Base-by-base conservation (phyloP, 108 stramenopile genomes). In the Hondaea fermentalgiana region DNA sequence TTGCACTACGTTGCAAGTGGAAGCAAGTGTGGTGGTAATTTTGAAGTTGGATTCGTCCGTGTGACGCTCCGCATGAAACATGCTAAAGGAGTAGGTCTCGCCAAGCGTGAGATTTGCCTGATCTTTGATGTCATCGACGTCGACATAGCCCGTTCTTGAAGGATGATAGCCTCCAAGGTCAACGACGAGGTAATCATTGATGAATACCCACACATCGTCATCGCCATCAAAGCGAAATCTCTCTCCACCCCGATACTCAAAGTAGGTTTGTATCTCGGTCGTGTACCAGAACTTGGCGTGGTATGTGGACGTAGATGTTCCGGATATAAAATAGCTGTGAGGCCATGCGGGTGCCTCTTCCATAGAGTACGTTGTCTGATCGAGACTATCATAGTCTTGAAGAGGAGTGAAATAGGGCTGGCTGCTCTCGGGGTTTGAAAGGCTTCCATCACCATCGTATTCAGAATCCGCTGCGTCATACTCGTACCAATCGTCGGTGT, bases 21-120 rank as follows among this genome's bases (percentile, higher is more conserved):
- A 53, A 0, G 76, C 45, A 53, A 83, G 45, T 12, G 76, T 83
- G 49, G 76, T 83, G 2, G 45, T 53, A 14, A 83, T 8, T 16
- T 28, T 21, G 28, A 83, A 83, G 51, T 83, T 83, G 76, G 49
- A 53, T 43, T 0, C 4, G n/a, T 83, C 76, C 51, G 76, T 83
- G 45, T 53, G 76, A 12, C 76, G 76, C 51, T 83, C 76, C 45
- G 76, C 76, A 35, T 83, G 76, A 45, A 83, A 83, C 51, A 83
- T 12, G 28, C 28, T 28, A 6, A 83, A 83, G 5, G 76, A 47
- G 51, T 83, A 83, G 17, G 51, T 83, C 49, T 53, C 51, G 51
- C 23, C 23, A 6, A 83, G 8, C 51, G 19, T 28, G 6, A 83
- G 76, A 8, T 23, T 23, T 8, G 51, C 45, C 12, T 19, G 45